Evolutionary conservation across 2,329 filamentous ascomycete genomes (phyloP), one percentile per base, ranked within the genome.

Genomic region (Coniochaeta sp.): DNA sequence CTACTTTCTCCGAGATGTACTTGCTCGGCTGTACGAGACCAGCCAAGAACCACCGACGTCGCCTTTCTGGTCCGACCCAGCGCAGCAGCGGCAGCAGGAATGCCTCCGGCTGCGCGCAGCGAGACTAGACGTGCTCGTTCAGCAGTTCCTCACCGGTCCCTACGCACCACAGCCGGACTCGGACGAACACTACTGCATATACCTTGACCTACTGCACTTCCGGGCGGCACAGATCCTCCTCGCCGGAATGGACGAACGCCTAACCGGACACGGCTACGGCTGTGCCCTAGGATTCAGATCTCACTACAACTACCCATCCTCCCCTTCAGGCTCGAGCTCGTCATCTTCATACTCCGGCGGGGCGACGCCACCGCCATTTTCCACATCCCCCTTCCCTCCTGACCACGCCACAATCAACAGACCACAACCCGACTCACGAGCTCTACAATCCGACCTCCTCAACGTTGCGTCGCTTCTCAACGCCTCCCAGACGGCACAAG

Each of bases 191-290:
- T 50, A 61, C 33, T 60, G 55, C 24, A 58, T 67, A 6, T 61
- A 62, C 38, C 60, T 67, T 40, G 62, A 66, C 59, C 62, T 65
- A 3, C 56, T 67, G 16, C 61, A 66, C 62, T 64, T 67, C 47
- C 64, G 61, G n/a, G 61, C 59, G 58, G 61, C 64, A 12, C 60
- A 63, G 57, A 62, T 68, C 22, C 47, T 52, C 47, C 47, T 52
- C 47, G 47, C 47, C 47, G 12, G 24, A 31, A 59, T 63, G 47
- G 52, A 47, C 34, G 31, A 58, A 19, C 55, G 58, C 34, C 59
- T 61, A 57, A 38, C 62, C 24, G 58, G 62, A 6, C 55, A 60
- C 17, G 36, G 47, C 19, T 24, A 19, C 43, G 60, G 34, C 22
- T 31, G 22, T 11, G 60, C 11, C 17, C 22, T 52, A 26, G 47